A percentile compares a stretch with the other conserved stretches of the same genome.
Evolutionary conservation across 495 filamentous ascomycete species (phyloP).

Genomic region (Trypethelium eluteriae): DNA sequence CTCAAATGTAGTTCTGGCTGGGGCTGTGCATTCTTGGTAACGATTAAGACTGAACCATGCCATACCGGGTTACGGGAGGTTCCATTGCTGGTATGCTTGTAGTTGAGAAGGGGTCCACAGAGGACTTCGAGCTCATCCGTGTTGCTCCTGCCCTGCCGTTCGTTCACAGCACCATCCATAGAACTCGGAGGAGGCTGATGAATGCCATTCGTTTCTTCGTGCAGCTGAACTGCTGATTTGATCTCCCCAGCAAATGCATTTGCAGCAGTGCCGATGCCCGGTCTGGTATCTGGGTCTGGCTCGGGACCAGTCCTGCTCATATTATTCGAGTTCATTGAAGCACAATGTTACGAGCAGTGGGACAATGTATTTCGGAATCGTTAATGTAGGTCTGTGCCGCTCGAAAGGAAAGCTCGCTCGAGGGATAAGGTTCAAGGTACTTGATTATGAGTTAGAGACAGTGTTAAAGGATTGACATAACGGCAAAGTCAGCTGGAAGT

Average conservation of each 20-base stretch:
- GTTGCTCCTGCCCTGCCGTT: conserved; percentile 29
- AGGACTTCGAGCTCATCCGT: conserved; percentile 49
- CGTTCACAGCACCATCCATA: conserved; percentile 25
- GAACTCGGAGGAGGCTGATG: neutral
- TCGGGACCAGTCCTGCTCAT: neutral
- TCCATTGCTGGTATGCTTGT: conserved; percentile 66
- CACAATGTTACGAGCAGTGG: too few relatives aligned
- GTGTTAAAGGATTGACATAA: neutral
- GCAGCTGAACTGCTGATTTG: neutral
- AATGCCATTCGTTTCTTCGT: neutral
- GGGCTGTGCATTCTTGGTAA: conserved; percentile 56
- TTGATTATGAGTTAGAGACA: neutral
- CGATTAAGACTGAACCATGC: conserved; percentile 77
- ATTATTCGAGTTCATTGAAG: neutral
- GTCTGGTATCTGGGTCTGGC: neutral
- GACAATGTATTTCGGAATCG: too few relatives aligned
- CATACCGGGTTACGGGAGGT: conserved; percentile 46
- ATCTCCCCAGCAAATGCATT: conserved; percentile 8
- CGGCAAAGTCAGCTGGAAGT: neutral
- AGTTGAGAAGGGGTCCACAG: conserved; percentile 78
- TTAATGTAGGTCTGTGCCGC: neutral
- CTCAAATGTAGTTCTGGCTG: conserved; percentile 46
- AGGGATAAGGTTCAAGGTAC: too few relatives aligned
- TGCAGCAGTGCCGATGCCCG: neutral
- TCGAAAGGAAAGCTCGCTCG: neutral